phyloP scores from a whole-genome alignment of 306 rosid genomes.

The Mucuna pruriens region DNA sequence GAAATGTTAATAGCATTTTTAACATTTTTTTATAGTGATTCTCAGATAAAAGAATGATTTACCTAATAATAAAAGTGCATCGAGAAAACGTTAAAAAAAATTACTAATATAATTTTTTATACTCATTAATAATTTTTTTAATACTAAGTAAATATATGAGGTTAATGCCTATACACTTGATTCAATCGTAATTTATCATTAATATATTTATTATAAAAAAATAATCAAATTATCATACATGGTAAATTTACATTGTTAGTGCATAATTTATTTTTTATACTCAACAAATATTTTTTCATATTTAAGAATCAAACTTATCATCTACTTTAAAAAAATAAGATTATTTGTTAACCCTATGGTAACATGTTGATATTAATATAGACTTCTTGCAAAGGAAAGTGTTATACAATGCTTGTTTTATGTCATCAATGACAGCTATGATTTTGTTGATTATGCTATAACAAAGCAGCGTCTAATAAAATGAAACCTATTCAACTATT shows the following conservation, averaged over 20 bases:
- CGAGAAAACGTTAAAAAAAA: neutral
- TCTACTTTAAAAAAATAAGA: too few relatives aligned
- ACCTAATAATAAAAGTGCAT: neutral
- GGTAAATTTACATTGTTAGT: too few relatives aligned
- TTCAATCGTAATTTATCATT: too few relatives aligned
- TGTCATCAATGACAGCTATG: constrained; percentile 39
- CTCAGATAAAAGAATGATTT: neutral
- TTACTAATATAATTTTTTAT: neutral
- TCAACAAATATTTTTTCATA: too few relatives aligned
- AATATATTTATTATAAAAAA: too few relatives aligned
- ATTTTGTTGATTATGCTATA: constrained; percentile 21
- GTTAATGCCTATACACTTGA: too few relatives aligned
- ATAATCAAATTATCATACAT: too few relatives aligned
- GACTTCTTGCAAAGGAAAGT: constrained; percentile 30
- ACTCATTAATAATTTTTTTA: neutral
- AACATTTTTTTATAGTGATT: neutral
- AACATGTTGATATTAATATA: too few relatives aligned
- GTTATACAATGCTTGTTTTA: constrained; percentile 34
- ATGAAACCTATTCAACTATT: constrained; percentile 34
- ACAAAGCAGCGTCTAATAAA: neutral
- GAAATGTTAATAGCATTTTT: neutral
- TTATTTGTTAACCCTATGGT: too few relatives aligned
- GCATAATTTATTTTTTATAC: too few relatives aligned
- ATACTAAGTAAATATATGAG: too few relatives aligned
- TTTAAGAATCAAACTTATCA: too few relatives aligned